phyloP scores from a whole-genome alignment of 2,329 filamentous ascomycete species.

The Thielaviopsis musarum region DNA sequence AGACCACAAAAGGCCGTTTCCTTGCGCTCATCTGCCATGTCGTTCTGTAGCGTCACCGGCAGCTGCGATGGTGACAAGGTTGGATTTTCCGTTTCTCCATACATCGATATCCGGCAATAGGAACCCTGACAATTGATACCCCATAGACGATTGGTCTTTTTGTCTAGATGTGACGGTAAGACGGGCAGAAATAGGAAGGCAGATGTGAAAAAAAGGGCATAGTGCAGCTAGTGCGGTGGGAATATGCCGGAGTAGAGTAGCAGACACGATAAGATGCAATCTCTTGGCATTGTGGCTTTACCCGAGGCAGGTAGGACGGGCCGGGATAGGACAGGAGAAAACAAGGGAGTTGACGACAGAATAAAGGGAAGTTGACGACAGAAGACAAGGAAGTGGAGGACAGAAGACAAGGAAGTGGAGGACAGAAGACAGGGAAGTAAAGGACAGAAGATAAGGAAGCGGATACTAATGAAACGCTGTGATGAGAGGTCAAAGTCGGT shows the following conservation, averaged over 20 bases:
- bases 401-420: background rate
- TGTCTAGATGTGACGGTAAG: background rate
- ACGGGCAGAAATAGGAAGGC: background rate
- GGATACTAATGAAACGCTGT: too few species aligned
- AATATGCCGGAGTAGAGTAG: background rate
- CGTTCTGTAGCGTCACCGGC: background rate
- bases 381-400: background rate
- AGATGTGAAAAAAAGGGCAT: background rate
- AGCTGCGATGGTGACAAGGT: background rate
- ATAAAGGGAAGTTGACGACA: background rate
- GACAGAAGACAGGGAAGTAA: background rate
- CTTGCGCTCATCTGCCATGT: background rate
- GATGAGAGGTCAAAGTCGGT: too few species aligned
- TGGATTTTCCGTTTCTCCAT: background rate
- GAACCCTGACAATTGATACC: background rate
- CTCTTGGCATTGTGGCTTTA: background rate
- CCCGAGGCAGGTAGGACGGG: background rate
- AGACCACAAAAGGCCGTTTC: background rate
- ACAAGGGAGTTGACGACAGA: background rate
- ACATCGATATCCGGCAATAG: background rate
- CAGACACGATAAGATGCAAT: background rate
- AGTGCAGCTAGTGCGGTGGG: background rate
- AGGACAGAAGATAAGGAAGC: too few species aligned
- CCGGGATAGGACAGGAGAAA: background rate
- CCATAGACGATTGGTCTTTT: background rate